Base-by-base conservation (phyloP, 208 protist genomes). In the Crithidia thermophila region DNA sequence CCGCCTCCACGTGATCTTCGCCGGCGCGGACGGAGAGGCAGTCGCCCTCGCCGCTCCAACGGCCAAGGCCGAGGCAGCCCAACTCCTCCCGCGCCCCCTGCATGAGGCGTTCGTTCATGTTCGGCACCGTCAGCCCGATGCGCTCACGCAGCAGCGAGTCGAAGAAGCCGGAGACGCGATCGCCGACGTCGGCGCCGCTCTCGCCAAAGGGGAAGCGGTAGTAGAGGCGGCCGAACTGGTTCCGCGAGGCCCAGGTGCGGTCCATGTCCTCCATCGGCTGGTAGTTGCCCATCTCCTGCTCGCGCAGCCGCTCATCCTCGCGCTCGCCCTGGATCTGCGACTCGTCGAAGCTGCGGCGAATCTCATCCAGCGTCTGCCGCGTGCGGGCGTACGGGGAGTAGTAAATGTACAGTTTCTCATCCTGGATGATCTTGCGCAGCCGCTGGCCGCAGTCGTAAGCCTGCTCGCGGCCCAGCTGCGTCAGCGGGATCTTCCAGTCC, bases 271-370 rank as follows among this genome's bases (percentile, higher is more conserved):
- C 67, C 53, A 91, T 67, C 5, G 85, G 84, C 67, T 97, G 94
- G 61, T 93, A 96, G 58, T 98, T 98, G 39, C 95, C 95, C 66
- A 97, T 98, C 61, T 98, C 93, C 81, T 98, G 95, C 85, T 98
- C 95, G 0, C 93, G 82, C 69, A 98, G 66, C 20, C 94, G 82
- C 77, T 97, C 94, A 45, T 98, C 95, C 79, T 98, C 92, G 33
- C 87, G 84, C 77, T 94, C 90, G 36, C 88, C 88, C 28, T 90
- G 83, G 31, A 95, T 83, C 55, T 94, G 87, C 16, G 68, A 60
- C 23, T 75, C 76, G 25, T 72, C 61, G 18, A 94, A 68, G 66
- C 81, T 90, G 59, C 83, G 84, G 4, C 87, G 84, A 14, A 94
- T 88, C 58, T 93, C 84, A n/a, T 81, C 77, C 30, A 96, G 68